These are phyloP conservation scores for Myriosclerotinia curreyana DNA, from an alignment of 2,329 filamentous ascomycete genomes.

Conservation along the genomic window DNA sequence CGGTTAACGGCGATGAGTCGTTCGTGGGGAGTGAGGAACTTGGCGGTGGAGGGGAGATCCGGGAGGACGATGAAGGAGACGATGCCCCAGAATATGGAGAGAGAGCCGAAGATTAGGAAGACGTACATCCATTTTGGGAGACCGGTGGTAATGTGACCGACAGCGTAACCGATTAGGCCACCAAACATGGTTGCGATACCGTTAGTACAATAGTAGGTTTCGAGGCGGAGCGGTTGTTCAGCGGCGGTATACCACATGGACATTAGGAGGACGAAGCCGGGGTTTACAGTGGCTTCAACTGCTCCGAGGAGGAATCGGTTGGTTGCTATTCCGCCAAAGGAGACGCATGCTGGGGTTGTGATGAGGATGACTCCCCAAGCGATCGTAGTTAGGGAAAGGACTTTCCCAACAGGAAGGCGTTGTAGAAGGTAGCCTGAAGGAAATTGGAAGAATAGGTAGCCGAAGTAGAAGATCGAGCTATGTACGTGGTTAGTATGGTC, in stretches of 20 bases:
- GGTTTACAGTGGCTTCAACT: conserved; percentile 54
- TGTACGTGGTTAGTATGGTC: not conserved
- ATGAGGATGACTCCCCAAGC: conserved; percentile 50
- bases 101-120: conserved; percentile 57
- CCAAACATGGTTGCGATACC: conserved; percentile 49
- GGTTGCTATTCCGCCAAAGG: conserved; percentile 59
- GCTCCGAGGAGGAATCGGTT: conserved; percentile 55
- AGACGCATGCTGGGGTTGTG: conserved; percentile 50
- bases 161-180: conserved; percentile 45
- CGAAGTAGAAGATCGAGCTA: conserved; percentile 52
- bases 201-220: conserved; percentile 43
- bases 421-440: conserved; percentile 48
- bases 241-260: conserved; percentile 43
- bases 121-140: conserved; percentile 55
- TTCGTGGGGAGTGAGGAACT: conserved; percentile 57
- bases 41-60: conserved; percentile 59
- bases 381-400: conserved; percentile 46
- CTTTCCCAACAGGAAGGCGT: conserved; percentile 48
- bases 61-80: conserved; percentile 57
- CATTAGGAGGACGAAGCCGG: conserved; percentile 45
- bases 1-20: conserved; percentile 53
- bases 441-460: conserved; percentile 47
- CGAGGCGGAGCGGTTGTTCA: conserved; percentile 42
- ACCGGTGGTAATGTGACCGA: conserved; percentile 55
- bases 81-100: conserved; percentile 53